Evolutionary conservation across 2,329 filamentous ascomycete genomes (phyloP).

Genomic region (Gremmenia infestans): DNA sequence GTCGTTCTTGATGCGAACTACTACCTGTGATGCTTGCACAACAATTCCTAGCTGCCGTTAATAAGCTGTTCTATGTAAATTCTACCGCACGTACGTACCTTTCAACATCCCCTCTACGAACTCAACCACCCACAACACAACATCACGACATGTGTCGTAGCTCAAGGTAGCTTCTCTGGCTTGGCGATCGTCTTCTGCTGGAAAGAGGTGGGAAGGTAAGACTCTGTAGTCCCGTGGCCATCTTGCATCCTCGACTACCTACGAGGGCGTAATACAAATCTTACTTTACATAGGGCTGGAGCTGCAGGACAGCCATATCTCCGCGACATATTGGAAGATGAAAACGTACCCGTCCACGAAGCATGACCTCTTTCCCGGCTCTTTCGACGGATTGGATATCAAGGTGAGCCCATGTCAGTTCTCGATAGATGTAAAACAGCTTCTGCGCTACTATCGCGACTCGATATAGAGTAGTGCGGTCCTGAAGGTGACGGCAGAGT

Average conservation of each 20-base stretch:
- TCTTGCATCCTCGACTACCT: background rate
- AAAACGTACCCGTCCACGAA: background rate
- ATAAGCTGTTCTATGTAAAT: background rate
- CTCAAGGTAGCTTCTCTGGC: background rate
- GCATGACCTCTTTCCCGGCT: background rate
- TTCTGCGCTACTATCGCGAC: background rate
- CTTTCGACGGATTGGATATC: background rate
- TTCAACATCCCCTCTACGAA: background rate
- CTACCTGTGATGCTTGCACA: background rate
- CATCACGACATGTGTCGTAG: background rate
- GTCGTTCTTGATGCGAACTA: background rate
- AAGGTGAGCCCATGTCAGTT: background rate
- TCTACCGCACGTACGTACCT: background rate
- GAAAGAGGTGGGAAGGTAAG: background rate
- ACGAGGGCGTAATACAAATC: background rate
- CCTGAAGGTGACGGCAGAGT: background rate
- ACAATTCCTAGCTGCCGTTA: background rate
- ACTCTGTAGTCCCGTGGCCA: background rate
- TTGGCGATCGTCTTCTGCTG: too few species aligned
- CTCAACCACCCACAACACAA: background rate
- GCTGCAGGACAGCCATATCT: background rate
- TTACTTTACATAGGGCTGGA: background rate
- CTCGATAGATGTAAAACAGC: slow-evolving; percentile 2
- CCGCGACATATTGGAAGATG: background rate
- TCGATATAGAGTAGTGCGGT: background rate